These are phyloP conservation scores for Cryptococcus sp. DNA, from an alignment of 1,284 basidiomycete genomes.

Conservation along the genomic window DNA sequence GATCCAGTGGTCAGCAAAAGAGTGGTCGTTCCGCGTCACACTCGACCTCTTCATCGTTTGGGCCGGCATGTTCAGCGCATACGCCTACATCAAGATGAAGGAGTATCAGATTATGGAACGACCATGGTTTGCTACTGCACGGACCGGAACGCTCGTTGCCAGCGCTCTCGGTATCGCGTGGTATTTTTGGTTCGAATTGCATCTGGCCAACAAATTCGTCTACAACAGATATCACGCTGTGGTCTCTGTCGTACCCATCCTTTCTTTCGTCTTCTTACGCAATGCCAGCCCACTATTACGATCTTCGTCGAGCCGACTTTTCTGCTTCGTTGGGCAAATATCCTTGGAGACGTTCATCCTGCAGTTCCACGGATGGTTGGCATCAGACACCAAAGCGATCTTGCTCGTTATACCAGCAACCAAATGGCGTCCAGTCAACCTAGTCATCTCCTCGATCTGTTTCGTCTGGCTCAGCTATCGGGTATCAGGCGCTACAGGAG, in stretches of 20 bases:
- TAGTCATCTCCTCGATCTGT: slow-evolving; percentile 69
- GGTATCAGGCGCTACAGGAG: slow-evolving; percentile 71
- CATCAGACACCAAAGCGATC: slow-evolving; percentile 80
- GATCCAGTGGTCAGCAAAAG: slow-evolving; percentile 77
- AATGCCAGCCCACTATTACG: slow-evolving; percentile 73
- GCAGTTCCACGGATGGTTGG: slow-evolving; percentile 87
- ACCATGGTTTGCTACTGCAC: slow-evolving; percentile 63
- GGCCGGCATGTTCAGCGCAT: slow-evolving; percentile 75
- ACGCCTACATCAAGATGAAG: slow-evolving; percentile 72
- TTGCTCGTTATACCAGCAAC: slow-evolving; percentile 76
- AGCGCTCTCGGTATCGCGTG: slow-evolving; percentile 65
- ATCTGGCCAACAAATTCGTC: slow-evolving; percentile 71
- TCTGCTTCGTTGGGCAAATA: slow-evolving; percentile 78
- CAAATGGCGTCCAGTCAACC: slow-evolving; percentile 70
- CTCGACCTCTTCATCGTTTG: slow-evolving; percentile 87
- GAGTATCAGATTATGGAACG: slow-evolving; percentile 71
- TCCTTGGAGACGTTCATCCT: slow-evolving; percentile 84
- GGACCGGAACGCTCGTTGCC: slow-evolving; percentile 57
- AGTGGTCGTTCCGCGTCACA: slow-evolving; percentile 83
- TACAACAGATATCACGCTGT: slow-evolving; percentile 85
- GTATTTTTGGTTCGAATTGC: slow-evolving; percentile 80
- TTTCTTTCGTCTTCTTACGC: slow-evolving; percentile 71
- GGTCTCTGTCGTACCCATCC: slow-evolving; percentile 75
- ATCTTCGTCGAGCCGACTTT: slow-evolving; percentile 66
- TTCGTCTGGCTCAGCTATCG: slow-evolving; percentile 78